Evolutionary conservation across 2,329 filamentous ascomycete species (phyloP).

Genomic region (Pyrenochaeta sp.): DNA sequence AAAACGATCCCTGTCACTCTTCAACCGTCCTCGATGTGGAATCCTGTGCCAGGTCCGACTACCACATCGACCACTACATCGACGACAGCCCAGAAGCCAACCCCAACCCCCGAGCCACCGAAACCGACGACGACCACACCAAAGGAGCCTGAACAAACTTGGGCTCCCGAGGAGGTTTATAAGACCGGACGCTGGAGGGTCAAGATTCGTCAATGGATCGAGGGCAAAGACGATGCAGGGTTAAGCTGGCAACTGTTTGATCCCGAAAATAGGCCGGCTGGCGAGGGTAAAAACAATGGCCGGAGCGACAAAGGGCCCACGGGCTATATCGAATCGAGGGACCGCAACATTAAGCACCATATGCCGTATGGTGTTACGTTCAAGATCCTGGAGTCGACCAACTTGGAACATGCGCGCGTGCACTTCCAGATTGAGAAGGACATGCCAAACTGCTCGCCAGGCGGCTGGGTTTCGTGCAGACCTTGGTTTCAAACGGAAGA

Average conservation of each 20-base stretch:
- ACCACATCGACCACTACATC: too few relatives aligned
- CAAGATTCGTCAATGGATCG: constrained; percentile 17
- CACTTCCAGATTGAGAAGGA: constrained; percentile 12
- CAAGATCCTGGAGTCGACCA: not conserved
- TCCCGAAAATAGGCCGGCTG: constrained; percentile 19
- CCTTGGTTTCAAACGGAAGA: constrained; percentile 16
- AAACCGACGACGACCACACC: not conserved
- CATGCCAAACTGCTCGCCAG: constrained; percentile 8
- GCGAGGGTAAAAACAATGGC: not conserved
- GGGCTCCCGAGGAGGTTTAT: constrained; percentile 11
- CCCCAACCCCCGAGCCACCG: too few relatives aligned
- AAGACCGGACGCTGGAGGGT: constrained; percentile 22
- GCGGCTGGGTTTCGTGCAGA: constrained; percentile 1
- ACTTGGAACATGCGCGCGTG: constrained; percentile 7
- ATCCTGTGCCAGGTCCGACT: too few relatives aligned
- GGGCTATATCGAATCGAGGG: constrained; percentile 7
- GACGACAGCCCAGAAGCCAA: too few relatives aligned
- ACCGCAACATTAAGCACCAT: constrained; percentile 9
- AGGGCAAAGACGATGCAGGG: constrained; percentile 6
- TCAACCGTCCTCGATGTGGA: too few relatives aligned
- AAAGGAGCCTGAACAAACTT: constrained; percentile 1
- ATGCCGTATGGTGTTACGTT: constrained; percentile 15
- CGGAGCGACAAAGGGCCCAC: constrained; percentile 1
- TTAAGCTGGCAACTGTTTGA: constrained; percentile 24
- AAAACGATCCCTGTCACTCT: too few relatives aligned